These are phyloP conservation scores for Geranium rotundifolium DNA, from an alignment of 345 rosid species.

Conservation along the genomic window DNA sequence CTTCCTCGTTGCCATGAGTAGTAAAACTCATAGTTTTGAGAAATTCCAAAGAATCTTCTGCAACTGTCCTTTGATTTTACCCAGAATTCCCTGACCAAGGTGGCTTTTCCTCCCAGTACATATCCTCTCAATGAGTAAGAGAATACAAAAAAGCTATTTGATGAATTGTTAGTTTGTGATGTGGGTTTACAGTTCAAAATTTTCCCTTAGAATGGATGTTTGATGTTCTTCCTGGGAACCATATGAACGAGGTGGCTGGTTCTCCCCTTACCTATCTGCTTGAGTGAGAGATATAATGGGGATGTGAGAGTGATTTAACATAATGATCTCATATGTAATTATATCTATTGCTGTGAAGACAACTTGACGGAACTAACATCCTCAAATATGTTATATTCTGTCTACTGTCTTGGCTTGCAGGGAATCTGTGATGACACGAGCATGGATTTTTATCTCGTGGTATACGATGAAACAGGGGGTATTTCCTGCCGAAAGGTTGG, in stretches of 20 bases:
- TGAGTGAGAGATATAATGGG: not conserved
- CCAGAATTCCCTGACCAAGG: not conserved
- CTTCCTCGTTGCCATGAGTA: too few relatives aligned
- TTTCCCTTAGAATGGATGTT: not conserved
- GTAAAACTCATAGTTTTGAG: too few relatives aligned
- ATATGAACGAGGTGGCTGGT: not conserved
- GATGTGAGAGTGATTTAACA: too few relatives aligned
- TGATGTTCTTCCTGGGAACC: not conserved
- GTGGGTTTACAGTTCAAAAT: not conserved
- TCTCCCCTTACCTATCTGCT: not conserved
- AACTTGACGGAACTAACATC: too few relatives aligned
- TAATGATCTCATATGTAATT: too few relatives aligned
- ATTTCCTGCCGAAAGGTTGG: conserved; percentile 64
- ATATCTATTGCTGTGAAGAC: too few relatives aligned
- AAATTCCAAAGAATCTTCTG: too few relatives aligned
- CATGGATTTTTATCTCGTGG: conserved; percentile 63
- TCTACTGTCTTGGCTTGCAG: conserved; percentile 26
- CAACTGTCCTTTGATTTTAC: too few relatives aligned
- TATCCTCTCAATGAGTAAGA: not conserved
- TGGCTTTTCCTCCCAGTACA: not conserved
- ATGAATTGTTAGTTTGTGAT: too few relatives aligned
- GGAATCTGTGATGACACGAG: conserved; percentile 54
- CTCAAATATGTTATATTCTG: conserved; percentile 13
- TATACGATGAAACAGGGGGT: conserved; percentile 63
- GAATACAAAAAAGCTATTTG: too few relatives aligned